phyloP scores from a whole-genome alignment of 2,329 filamentous ascomycete genomes.

The Chlorencoelia australis region DNA sequence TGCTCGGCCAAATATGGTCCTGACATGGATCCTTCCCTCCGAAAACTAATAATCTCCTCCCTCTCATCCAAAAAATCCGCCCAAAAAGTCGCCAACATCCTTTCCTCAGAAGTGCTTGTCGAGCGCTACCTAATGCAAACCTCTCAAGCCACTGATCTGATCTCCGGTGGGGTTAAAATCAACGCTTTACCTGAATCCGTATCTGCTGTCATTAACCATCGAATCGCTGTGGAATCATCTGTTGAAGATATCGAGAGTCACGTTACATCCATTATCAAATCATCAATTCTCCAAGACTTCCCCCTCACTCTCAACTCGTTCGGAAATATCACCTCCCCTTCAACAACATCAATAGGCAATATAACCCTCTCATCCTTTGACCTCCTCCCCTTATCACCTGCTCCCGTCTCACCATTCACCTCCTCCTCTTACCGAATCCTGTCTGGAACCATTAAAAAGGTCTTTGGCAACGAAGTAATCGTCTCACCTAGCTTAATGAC shows the following conservation, averaged over 20 bases:
- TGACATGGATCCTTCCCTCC: slow-evolving; percentile 11
- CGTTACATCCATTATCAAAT: slow-evolving; percentile 37
- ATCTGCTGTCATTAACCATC: slow-evolving; percentile 43
- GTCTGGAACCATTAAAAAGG: slow-evolving; percentile 15
- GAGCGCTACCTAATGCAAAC: slow-evolving; percentile 45
- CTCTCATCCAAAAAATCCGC: slow-evolving; percentile 13
- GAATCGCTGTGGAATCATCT: slow-evolving; percentile 29
- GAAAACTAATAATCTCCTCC: slow-evolving; percentile 12
- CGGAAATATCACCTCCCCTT: slow-evolving; percentile 25
- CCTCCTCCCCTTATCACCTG: slow-evolving; percentile 26
- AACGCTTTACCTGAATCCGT: slow-evolving; percentile 48
- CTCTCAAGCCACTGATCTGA: slow-evolving; percentile 44
- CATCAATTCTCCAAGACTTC: slow-evolving; percentile 33
- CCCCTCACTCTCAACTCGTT: slow-evolving; percentile 32
- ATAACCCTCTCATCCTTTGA: slow-evolving; percentile 27
- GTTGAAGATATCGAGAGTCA: slow-evolving; percentile 23
- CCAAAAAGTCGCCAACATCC: slow-evolving; percentile 12
- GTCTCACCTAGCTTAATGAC: slow-evolving; percentile 18
- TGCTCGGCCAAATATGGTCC: slow-evolving; percentile 14
- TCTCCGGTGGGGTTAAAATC: slow-evolving; percentile 45
- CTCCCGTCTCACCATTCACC: slow-evolving; percentile 30
- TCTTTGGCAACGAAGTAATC: slow-evolving; percentile 15
- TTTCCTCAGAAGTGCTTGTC: slow-evolving; percentile 11
- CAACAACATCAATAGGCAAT: slow-evolving; percentile 23
- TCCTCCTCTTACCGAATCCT: slow-evolving; percentile 15